These are phyloP conservation scores for Ulmus americana DNA, from an alignment of 331 rosid genomes.

Conservation along the genomic window DNA sequence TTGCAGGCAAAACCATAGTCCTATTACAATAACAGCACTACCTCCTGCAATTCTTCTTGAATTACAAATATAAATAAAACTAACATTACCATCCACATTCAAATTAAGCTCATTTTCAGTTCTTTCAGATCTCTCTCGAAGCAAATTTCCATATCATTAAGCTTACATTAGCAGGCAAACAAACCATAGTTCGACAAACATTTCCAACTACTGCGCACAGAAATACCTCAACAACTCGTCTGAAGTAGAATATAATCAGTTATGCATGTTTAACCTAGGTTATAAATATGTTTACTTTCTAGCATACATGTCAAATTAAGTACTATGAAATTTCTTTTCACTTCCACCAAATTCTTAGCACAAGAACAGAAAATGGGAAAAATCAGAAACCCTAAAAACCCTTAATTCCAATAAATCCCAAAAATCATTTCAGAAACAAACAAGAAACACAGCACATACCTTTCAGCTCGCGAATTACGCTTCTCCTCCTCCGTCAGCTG, in stretches of 20 bases:
- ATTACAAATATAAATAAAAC: no score
- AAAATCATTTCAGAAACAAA: neutral
- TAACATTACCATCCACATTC: no score
- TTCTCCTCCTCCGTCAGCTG: constrained; percentile 75
- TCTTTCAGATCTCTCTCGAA: neutral
- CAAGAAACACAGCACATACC: constrained; percentile 29
- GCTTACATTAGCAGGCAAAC: neutral
- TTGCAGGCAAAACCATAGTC: no score
- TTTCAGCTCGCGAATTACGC: constrained; percentile 86
- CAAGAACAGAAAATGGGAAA: neutral
- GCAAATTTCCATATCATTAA: neutral
- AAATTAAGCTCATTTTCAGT: neutral
- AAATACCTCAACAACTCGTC: neutral
- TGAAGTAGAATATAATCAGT: neutral
- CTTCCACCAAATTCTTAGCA: neutral
- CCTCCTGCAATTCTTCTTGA: no score
- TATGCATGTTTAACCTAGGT: no score
- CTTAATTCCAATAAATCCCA: constrained; percentile 12
- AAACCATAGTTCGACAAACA: neutral
- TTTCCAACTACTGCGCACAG: neutral
- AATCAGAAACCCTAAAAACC: neutral
- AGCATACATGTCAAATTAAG: neutral
- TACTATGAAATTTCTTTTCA: neutral
- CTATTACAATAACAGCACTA: no score
- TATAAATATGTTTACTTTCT: neutral